phyloP scores from a whole-genome alignment of 2,329 filamentous ascomycete species.

The Cordyceps farinosa region DNA sequence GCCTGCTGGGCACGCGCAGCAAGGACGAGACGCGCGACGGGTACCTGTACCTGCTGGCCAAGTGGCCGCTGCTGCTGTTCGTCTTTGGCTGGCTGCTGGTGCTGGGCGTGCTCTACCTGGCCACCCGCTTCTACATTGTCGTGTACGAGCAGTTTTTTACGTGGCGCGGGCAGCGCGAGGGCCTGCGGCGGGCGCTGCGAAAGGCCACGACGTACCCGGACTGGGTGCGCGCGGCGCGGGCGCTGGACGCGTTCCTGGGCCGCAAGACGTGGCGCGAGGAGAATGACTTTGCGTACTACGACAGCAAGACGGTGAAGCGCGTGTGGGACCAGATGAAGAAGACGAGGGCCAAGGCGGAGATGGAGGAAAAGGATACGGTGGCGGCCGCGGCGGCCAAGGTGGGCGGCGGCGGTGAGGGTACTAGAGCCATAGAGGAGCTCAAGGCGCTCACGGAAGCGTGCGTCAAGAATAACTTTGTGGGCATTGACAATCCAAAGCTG shows the following conservation, averaged over 20 bases:
- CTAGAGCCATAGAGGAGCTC: conserved; percentile 67
- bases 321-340: conserved; percentile 73
- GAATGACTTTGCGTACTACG: conserved; percentile 80
- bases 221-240: conserved; percentile 76
- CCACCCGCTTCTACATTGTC: conserved; percentile 85
- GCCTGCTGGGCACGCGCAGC: conserved; percentile 53
- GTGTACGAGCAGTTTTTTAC: conserved; percentile 87
- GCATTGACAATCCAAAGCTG: conserved; percentile 87
- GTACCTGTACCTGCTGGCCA: conserved; percentile 80
- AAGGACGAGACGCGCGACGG: conserved; percentile 94
- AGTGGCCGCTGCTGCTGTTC: conserved; percentile 83
- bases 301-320: conserved; percentile 74
- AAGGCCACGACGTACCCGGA: conserved; percentile 71
- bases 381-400: conserved; percentile 21
- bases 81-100: conserved; percentile 78
- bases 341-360: conserved; percentile 58
- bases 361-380: conserved; percentile 31
- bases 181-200: conserved; percentile 67
- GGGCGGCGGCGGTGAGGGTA: conserved; percentile 34
- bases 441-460: conserved; percentile 78
- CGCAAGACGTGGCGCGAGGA: conserved; percentile 77
- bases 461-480: conserved; percentile 96
- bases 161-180: conserved; percentile 78
- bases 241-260: conserved; percentile 76
- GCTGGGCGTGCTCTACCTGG: conserved; percentile 67